Percentiles rank a stretch among this genome's conserved stretches.
phyloP scores from a whole-genome alignment of 257 asterid species.

The Forsythia suspensa region DNA sequence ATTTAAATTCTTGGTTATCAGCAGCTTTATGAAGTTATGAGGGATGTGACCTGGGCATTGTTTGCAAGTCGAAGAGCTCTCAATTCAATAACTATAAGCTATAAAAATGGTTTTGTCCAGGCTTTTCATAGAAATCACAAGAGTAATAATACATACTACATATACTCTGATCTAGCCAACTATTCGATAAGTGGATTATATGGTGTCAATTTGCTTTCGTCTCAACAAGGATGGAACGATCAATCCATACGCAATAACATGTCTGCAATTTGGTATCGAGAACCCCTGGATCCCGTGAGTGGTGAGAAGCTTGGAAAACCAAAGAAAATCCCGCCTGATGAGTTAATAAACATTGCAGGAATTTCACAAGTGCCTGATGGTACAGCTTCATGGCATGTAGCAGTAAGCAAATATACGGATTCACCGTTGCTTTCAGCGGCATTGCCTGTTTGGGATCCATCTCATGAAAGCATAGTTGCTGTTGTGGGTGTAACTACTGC shows the following conservation, averaged over 20 bases:
- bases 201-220: conserved; percentile 40
- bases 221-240: conserved; percentile 83
- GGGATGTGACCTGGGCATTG: conserved; percentile 86
- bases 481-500: conserved; percentile 95
- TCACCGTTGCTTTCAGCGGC: conserved; percentile 93
- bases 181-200: conserved; percentile 60
- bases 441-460: conserved; percentile 81
- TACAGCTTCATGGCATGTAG: conserved; percentile 88
- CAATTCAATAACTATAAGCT: conserved; percentile 71
- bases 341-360: conserved; percentile 83
- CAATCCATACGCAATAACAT: conserved; percentile 65
- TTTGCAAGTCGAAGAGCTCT: conserved; percentile 85
- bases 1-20: conserved; percentile 12
- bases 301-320: conserved; percentile 71
- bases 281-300: conserved; percentile 70
- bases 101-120: conserved; percentile 89
- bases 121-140: conserved; percentile 85
- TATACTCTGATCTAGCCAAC: conserved; percentile 80
- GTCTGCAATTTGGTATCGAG: conserved; percentile 82
- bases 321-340: conserved; percentile 66
- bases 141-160: conserved; percentile 71
- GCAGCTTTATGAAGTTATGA: conserved; percentile 88
- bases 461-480: conserved; percentile 68
- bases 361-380: conserved; percentile 93
- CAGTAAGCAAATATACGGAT: conserved; percentile 81